Evolutionary conservation across 2,329 filamentous ascomycete species (phyloP).

Genomic region (Ophiostoma ips): DNA sequence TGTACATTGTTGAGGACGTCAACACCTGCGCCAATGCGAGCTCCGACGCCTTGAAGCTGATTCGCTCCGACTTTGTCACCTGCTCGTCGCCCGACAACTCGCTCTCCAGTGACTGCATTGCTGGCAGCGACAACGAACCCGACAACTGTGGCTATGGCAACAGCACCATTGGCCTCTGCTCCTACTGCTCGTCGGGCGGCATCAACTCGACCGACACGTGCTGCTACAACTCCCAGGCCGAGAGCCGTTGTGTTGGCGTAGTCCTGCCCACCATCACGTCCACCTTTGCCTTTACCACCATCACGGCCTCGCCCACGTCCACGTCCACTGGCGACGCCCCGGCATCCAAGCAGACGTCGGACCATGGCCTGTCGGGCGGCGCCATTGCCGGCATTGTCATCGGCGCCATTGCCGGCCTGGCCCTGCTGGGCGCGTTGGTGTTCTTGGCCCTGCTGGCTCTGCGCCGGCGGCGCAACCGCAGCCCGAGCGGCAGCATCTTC

Average conservation of each 20-base stretch:
- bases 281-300: slow-evolving; percentile 45
- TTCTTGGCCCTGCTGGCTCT: slow-evolving; percentile 49
- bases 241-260: slow-evolving; percentile 60
- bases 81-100: slow-evolving; percentile 74
- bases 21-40: slow-evolving; percentile 56
- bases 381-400: slow-evolving; percentile 84
- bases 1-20: slow-evolving; percentile 62
- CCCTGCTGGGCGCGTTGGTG: slow-evolving; percentile 53
- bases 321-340: slow-evolving; percentile 27
- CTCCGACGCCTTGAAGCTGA: slow-evolving; percentile 55
- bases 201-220: slow-evolving; percentile 91
- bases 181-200: slow-evolving; percentile 71
- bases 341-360: slow-evolving; percentile 16
- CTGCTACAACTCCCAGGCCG: slow-evolving; percentile 71
- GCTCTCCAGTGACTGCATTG: slow-evolving; percentile 60
- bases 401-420: slow-evolving; percentile 58
- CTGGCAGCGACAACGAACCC: slow-evolving; percentile 66
- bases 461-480: slow-evolving; percentile 38
- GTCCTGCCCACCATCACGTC: slow-evolving; percentile 61
- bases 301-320: slow-evolving; percentile 28
- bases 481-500: slow-evolving; percentile 60
- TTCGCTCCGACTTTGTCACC: slow-evolving; percentile 82
- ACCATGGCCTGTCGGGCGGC: slow-evolving; percentile 54
- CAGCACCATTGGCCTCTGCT: slow-evolving; percentile 63
- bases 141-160: slow-evolving; percentile 73